Evolutionary conservation across 495 filamentous ascomycete genomes (phyloP), one percentile per base, ranked within the genome.

Genomic region (Daldinia loculata): DNA sequence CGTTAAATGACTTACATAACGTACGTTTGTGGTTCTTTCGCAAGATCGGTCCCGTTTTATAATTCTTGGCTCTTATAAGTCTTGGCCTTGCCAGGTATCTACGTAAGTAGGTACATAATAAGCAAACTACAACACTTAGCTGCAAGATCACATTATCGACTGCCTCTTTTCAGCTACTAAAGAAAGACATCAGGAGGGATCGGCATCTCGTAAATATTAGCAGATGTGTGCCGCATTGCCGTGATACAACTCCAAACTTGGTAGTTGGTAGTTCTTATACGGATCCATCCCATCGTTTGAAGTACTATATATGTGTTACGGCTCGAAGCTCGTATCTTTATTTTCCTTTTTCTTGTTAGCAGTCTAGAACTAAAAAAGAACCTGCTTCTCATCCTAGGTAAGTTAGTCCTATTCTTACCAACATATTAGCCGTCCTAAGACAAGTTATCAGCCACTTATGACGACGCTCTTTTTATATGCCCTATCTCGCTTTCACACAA

Each of bases 391-490:
- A 30, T 53, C 50, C 50, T 1, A 48, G 19, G 43, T 48, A 12
- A 48, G 43, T 48, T 48, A 48, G 43, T 48, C 7, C 19, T 48
- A 48, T 24, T 48, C 9, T 48, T 24, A 48, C 17, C 43, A 55
- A 29, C 56, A 39, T 58, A 26, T 43, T 53, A 41, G 56, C 56
- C 11, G 34, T 32, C 14, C 22, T 17, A 26, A 34, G 43, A 38
- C 34, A 57, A 58, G 9, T 43, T 41, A 63, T 57, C 59, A 72
- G 70, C 70, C 65, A 69, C 70, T 19, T 64, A 72, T 72, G 70
- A 72, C 65, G 70, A 72, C 56, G 65, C 58, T 43, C 24, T 26
- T 30, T n/a, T 22, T 60, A 27, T 29, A 15, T 30, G 6, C 9
- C 17, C 53, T n/a, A 57, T 36, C 7, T 11, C 26, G 39, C n/a